These are phyloP conservation scores for Pseudozyma sp. DNA, from an alignment of 1,284 basidiomycete genomes.

Conservation along the genomic window DNA sequence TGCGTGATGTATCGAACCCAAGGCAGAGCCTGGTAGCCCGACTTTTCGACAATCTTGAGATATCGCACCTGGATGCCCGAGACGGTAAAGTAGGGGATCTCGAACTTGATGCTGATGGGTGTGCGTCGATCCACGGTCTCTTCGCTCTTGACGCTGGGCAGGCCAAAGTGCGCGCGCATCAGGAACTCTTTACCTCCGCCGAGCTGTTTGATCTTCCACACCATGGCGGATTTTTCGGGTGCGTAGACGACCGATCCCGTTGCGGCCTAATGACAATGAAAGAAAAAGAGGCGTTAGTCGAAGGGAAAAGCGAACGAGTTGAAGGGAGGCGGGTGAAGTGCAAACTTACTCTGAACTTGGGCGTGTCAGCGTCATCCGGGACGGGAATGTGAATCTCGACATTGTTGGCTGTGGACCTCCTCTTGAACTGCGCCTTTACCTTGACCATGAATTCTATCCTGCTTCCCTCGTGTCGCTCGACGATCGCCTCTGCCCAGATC, in stretches of 20 bases:
- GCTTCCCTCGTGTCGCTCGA: constrained; percentile 92
- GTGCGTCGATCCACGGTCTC: constrained; percentile 85
- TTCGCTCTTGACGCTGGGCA: constrained; percentile 71
- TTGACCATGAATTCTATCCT: constrained; percentile 99
- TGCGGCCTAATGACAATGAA: constrained; percentile 30
- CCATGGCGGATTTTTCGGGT: constrained; percentile 68
- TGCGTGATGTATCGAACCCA: constrained; percentile 79
- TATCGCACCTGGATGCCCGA: constrained; percentile 97
- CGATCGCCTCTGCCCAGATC: constrained; percentile 96
- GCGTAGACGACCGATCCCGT: constrained; percentile 66
- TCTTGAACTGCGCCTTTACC: constrained; percentile 96
- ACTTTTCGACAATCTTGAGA: constrained; percentile 97
- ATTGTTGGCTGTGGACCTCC: constrained; percentile 95
- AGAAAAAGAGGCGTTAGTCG: constrained; percentile 3
- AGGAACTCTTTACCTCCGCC: constrained; percentile 67
- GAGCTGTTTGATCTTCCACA: constrained; percentile 69
- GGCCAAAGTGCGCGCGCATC: constrained; percentile 68
- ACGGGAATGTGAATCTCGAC: constrained; percentile 98
- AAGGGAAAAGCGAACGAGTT: neutral
- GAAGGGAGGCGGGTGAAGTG: neutral
- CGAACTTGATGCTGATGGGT: constrained; percentile 95
- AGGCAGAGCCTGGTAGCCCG: constrained; percentile 83
- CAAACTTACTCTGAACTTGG: constrained; percentile 80
- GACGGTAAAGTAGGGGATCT: constrained; percentile 94
- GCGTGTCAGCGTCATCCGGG: constrained; percentile 97